phyloP scores from a whole-genome alignment of 148 eudicot genomes.

The Rheum nobile region DNA sequence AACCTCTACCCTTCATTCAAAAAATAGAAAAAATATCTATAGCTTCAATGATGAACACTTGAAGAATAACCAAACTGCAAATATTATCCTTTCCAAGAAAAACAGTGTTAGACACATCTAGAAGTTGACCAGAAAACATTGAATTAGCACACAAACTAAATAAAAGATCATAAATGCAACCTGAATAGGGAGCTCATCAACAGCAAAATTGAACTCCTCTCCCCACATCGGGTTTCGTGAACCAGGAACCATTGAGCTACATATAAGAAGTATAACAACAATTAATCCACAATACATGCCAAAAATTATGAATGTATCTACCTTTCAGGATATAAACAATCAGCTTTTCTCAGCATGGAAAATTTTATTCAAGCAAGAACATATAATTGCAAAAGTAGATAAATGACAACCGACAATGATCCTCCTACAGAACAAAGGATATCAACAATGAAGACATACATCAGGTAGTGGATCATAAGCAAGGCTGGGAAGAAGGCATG shows the following conservation, averaged over 20 bases:
- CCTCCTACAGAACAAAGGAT: not conserved
- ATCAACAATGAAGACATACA: not conserved
- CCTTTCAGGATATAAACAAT: not conserved
- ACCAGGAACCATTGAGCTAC: slow-evolving; percentile 96
- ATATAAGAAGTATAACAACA: slow-evolving; percentile 6
- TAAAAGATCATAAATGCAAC: slow-evolving; percentile 19
- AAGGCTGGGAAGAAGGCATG: too few species aligned
- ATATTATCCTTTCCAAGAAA: not conserved
- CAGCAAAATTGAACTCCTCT: slow-evolving; percentile 83
- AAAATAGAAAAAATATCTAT: too few species aligned
- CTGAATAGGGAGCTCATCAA: slow-evolving; percentile 77
- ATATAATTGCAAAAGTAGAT: not conserved
- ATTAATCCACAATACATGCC: not conserved
- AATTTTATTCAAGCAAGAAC: not conserved
- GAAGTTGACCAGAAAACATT: not conserved
- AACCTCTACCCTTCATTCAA: not conserved
- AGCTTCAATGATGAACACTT: not conserved
- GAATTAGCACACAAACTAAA: not conserved
- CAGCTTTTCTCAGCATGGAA: not conserved
- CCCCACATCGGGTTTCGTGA: slow-evolving; percentile 99
- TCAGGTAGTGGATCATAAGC: not conserved
- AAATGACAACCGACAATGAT: not conserved
- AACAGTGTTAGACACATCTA: not conserved
- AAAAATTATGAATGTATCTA: too few species aligned
- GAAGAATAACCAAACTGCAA: not conserved